Percentiles rank a stretch among this genome's conserved stretches.
phyloP scores from a whole-genome alignment of 371 early-diverging fungal species.

The Haplosporangium sp. region DNA sequence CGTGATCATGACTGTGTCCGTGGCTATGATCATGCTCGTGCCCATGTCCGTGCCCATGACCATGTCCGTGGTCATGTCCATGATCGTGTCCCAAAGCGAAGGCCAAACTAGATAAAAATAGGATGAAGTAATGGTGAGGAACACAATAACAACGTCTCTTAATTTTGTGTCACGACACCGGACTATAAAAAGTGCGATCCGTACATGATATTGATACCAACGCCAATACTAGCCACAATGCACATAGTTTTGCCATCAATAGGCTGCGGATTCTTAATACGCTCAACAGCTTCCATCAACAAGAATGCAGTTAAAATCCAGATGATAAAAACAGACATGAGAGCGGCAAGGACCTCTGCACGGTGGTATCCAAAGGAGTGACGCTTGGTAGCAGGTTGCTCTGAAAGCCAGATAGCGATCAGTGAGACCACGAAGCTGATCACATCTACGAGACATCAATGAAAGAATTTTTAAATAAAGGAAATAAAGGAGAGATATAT shows the following conservation, averaged over 20 bases:
- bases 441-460: constrained; percentile 57
- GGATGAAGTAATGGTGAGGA: background rate
- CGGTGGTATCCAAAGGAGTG: constrained; percentile 90
- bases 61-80: constrained; percentile 40
- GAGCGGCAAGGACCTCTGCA: constrained; percentile 88
- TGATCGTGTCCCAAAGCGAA: constrained; percentile 55
- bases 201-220: constrained; percentile 83
- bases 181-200: constrained; percentile 4
- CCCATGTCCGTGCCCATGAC: constrained; percentile 44
- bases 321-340: constrained; percentile 83
- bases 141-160: too few relatives aligned
- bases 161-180: background rate
- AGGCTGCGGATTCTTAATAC: constrained; percentile 75
- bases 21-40: constrained; percentile 49
- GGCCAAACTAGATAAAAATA: constrained; percentile 30
- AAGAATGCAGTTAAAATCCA: constrained; percentile 85
- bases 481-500: background rate
- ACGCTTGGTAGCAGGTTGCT: constrained; percentile 76
- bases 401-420: constrained; percentile 76
- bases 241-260: constrained; percentile 88
- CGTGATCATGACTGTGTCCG: constrained; percentile 31
- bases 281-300: constrained; percentile 81
- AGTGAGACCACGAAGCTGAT: constrained; percentile 81
- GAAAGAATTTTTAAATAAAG: background rate
- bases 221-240: constrained; percentile 76